Evolutionary conservation across 345 rosid species (phyloP).

Genomic region (Populus davidiana): DNA sequence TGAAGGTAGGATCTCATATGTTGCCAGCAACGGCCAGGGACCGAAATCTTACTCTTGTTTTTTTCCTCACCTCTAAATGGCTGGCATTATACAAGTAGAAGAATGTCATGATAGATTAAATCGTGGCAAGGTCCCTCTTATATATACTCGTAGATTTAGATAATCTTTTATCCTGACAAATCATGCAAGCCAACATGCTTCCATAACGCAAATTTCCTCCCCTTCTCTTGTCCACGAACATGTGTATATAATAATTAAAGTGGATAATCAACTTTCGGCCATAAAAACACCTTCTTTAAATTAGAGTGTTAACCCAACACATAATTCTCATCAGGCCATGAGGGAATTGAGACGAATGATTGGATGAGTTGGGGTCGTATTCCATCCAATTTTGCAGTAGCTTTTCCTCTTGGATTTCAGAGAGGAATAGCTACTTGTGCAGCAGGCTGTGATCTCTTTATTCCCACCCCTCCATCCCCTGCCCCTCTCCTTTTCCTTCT

Average conservation of each 20-base stretch:
- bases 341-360: slow-evolving; percentile 10
- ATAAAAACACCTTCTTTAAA: background rate
- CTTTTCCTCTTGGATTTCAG: background rate
- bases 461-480: background rate
- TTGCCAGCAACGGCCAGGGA: background rate
- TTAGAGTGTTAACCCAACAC: background rate
- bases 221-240: background rate
- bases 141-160: background rate
- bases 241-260: background rate
- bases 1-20: background rate
- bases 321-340: background rate
- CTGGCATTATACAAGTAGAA: background rate
- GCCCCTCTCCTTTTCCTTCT: background rate
- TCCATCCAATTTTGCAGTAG: background rate
- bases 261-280: slow-evolving; percentile 13
- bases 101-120: background rate
- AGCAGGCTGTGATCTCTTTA: slow-evolving; percentile 3
- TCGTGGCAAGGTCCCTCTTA: background rate
- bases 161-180: background rate
- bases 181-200: background rate
- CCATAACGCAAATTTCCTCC: background rate
- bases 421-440: background rate
- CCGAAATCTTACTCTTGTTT: slow-evolving; percentile 7
- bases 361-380: background rate
- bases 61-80: background rate